Conservation (phyloP, 208 protist species). For the Acanthamoeba quina region DNA sequence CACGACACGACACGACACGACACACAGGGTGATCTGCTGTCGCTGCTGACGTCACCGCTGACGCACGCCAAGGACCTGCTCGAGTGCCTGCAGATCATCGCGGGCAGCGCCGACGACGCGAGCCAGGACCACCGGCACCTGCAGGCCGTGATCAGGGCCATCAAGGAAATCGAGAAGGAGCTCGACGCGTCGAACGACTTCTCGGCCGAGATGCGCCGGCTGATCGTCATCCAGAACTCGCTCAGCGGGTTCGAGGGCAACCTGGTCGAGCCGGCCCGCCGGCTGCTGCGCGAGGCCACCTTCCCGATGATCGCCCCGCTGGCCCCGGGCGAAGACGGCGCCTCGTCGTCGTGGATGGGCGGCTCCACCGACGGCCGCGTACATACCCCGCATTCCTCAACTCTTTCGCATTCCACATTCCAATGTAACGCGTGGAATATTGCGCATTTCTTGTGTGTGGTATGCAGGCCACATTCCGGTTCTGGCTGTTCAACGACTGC, state of each 20-base stretch:
- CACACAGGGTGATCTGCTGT: conserved; percentile 7
- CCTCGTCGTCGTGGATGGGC: conserved; percentile 31
- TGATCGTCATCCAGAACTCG: conserved; percentile 43
- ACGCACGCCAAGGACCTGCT: conserved; percentile 24
- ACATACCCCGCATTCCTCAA: no score
- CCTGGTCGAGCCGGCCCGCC: conserved; percentile 29
- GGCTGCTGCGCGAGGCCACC: conserved; percentile 15
- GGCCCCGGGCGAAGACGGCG: background rate
- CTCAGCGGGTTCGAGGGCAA: conserved; percentile 15
- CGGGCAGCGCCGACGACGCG: background rate
- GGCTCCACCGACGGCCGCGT: background rate
- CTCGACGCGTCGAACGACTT: conserved; percentile 35
- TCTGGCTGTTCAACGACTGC: conserved; percentile 65
- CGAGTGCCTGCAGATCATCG: conserved; percentile 33
- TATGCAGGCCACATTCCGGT: background rate
- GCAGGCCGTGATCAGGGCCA: background rate
- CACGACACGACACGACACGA: no score
- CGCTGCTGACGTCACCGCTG: background rate
- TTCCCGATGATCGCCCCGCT: conserved; percentile 14
- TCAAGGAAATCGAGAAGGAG: conserved; percentile 50
- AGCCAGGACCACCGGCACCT: background rate
- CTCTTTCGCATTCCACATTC: no score
- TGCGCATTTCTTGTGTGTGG: no score
- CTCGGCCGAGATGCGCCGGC: conserved; percentile 17
- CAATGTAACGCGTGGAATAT: no score